phyloP scores from a whole-genome alignment of 2,329 filamentous ascomycete species.

The Ustilaginoidea virens region DNA sequence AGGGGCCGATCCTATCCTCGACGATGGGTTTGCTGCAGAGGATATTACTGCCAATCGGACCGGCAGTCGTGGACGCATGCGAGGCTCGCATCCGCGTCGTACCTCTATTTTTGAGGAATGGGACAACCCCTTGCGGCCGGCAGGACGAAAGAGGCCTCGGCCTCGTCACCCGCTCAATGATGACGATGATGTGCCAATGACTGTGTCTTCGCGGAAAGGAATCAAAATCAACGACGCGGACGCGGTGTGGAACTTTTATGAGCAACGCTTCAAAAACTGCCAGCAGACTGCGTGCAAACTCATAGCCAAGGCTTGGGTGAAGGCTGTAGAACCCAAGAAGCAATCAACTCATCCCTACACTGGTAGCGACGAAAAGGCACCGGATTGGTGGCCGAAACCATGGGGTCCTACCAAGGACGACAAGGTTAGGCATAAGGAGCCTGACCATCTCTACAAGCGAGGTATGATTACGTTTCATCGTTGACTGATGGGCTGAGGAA shows the following conservation, averaged over 20 bases:
- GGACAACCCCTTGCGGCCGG: slow-evolving; percentile 14
- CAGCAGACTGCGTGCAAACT: slow-evolving; percentile 59
- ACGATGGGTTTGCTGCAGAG: slow-evolving; percentile 16
- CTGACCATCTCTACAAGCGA: slow-evolving; percentile 54
- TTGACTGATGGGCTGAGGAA: no score
- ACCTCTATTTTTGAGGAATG: slow-evolving; percentile 17
- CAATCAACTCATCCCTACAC: slow-evolving; percentile 62
- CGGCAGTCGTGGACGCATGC: slow-evolving; percentile 12
- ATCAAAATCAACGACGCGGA: slow-evolving; percentile 38
- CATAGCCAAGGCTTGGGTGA: slow-evolving; percentile 63
- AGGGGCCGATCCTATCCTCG: slow-evolving; percentile 19
- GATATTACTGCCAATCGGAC: slow-evolving; percentile 11
- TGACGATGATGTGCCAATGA: slow-evolving; percentile 25
- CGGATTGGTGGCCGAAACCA: slow-evolving; percentile 51
- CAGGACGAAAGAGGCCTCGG: slow-evolving; percentile 14
- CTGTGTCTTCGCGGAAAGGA: slow-evolving; percentile 23
- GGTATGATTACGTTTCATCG: slow-evolving; percentile 29
- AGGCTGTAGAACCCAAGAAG: slow-evolving; percentile 61
- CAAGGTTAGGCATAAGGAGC: slow-evolving; percentile 52
- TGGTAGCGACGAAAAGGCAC: slow-evolving; percentile 43
- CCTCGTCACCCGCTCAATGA: slow-evolving; percentile 22
- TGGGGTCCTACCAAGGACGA: slow-evolving; percentile 34
- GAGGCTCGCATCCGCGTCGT: slow-evolving; percentile 16
- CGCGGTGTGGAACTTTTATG: slow-evolving; percentile 44
- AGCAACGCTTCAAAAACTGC: slow-evolving; percentile 45